Evolutionary conservation across 2,329 filamentous ascomycete species (phyloP).

Genomic region (Tolypocladium pustulatum): DNA sequence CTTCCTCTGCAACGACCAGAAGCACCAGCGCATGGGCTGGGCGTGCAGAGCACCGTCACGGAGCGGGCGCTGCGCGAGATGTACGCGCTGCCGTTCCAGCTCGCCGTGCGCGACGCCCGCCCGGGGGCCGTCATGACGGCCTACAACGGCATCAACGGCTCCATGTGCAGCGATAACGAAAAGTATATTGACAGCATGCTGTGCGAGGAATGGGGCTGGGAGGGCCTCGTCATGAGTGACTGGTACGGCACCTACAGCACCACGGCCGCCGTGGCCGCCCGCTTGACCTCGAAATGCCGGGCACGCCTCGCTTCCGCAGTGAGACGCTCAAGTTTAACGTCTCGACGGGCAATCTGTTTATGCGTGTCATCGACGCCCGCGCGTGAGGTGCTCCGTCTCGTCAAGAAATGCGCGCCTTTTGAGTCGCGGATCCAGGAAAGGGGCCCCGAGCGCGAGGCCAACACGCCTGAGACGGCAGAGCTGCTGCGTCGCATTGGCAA

Average conservation of each 20-base stretch:
- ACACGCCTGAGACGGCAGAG: slow-evolving; percentile 52
- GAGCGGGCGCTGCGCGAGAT: slow-evolving; percentile 48
- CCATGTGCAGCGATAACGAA: slow-evolving; percentile 42
- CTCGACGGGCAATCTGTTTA: slow-evolving; percentile 43
- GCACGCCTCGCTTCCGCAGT: slow-evolving; percentile 39
- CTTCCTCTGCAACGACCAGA: slow-evolving; percentile 52
- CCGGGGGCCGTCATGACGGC: slow-evolving; percentile 48
- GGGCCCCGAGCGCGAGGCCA: slow-evolving; percentile 39
- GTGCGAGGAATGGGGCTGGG: slow-evolving; percentile 46
- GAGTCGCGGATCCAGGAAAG: slow-evolving; percentile 40
- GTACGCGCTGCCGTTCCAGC: slow-evolving; percentile 47
- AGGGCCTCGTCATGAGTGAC: slow-evolving; percentile 48
- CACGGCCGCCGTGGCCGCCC: slow-evolving; percentile 36
- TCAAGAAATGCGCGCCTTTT: slow-evolving; percentile 45
- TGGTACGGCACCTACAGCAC: slow-evolving; percentile 50
- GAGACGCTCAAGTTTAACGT: slow-evolving; percentile 40
- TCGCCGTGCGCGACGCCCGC: slow-evolving; percentile 39
- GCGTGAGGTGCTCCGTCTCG: slow-evolving; percentile 47
- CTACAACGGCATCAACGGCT: slow-evolving; percentile 49
- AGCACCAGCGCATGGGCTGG: slow-evolving; percentile 47
- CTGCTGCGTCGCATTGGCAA: slow-evolving; percentile 56
- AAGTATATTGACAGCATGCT: slow-evolving; percentile 40
- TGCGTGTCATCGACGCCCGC: slow-evolving; percentile 46
- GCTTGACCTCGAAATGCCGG: slow-evolving; percentile 51
- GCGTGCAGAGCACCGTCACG: slow-evolving; percentile 43